Evolutionary conservation across 73 alveolate species (phyloP).

Genomic region (Breviolum minutum): DNA sequence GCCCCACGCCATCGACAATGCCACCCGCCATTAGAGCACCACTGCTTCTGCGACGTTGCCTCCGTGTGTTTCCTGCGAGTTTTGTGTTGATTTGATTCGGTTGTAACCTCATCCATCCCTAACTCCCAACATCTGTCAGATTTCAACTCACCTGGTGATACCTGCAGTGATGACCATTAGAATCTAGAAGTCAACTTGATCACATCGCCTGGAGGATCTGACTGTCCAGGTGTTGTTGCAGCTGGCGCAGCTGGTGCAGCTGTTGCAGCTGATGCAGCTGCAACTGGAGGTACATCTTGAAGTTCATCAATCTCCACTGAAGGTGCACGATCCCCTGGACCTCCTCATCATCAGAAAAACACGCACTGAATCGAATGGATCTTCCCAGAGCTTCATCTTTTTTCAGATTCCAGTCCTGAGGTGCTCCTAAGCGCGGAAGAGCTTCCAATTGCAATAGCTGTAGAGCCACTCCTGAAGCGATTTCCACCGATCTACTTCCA

Average conservation of each 20-base stretch:
- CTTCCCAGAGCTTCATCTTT: too few relatives aligned
- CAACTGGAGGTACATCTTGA: slow-evolving; percentile 1
- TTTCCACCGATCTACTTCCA: too few relatives aligned
- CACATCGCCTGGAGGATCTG: background rate
- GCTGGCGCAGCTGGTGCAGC: background rate
- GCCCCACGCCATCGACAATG: slow-evolving; percentile 16
- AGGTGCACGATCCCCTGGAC: background rate
- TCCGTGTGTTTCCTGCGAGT: background rate
- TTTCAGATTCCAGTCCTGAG: too few relatives aligned
- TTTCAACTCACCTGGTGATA: background rate
- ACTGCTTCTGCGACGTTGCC: slow-evolving; percentile 35
- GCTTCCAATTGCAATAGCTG: background rate
- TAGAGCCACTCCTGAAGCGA: slow-evolving; percentile 2
- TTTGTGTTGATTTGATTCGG: too few relatives aligned
- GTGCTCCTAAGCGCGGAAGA: background rate
- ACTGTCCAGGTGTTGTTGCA: background rate
- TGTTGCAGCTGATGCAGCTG: background rate
- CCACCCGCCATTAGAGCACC: background rate
- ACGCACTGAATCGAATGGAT: background rate
- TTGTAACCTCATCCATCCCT: too few relatives aligned
- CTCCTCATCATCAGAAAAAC: background rate
- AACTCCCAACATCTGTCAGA: background rate
- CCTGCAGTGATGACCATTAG: too few relatives aligned
- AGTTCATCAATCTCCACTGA: slow-evolving; percentile 35
- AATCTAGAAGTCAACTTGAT: background rate